Evolutionary conservation across 805 yeast genomes (phyloP).

Genomic region (Ogataea nitratoaversa): DNA sequence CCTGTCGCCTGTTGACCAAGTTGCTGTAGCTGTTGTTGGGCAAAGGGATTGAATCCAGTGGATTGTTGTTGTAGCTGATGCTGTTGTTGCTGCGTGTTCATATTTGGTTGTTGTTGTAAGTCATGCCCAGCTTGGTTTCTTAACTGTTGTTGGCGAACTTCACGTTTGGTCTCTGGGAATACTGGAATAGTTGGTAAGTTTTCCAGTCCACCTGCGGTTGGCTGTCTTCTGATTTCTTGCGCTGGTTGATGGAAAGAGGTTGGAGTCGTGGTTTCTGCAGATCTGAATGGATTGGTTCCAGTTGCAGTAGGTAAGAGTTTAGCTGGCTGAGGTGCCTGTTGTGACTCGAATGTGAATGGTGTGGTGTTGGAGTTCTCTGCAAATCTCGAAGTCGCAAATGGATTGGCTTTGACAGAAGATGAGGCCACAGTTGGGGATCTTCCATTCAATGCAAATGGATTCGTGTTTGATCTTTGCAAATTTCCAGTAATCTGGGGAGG

Average conservation of each 20-base stretch:
- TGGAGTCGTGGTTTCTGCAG: conserved; percentile 12
- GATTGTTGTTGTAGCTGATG: conserved; percentile 3
- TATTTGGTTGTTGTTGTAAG: conserved; percentile 22
- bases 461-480: conserved; percentile 20
- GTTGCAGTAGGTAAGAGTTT: conserved; percentile 29
- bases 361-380: conserved; percentile 18
- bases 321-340: conserved; percentile 5
- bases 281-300: conserved; percentile 60
- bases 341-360: conserved; percentile 13
- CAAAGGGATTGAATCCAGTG: background rate
- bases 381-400: conserved; percentile 26
- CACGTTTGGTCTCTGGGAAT: conserved; percentile 55
- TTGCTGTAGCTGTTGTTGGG: conserved; percentile 14
- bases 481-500: conserved; percentile 19
- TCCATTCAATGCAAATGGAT: conserved; percentile 26
- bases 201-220: conserved; percentile 75
- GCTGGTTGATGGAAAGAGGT: conserved; percentile 26
- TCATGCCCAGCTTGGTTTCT: conserved; percentile 17
- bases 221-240: conserved; percentile 38
- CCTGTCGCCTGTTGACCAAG: conserved; percentile 5
- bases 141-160: conserved; percentile 16
- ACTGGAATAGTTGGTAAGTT: conserved; percentile 61
- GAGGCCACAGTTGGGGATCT: conserved; percentile 1
- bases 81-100: conserved; percentile 16
- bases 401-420: conserved; percentile 17